Evolutionary conservation across 2,329 filamentous ascomycete genomes (phyloP).

Genomic region (Aspergillus quadrilineatus): DNA sequence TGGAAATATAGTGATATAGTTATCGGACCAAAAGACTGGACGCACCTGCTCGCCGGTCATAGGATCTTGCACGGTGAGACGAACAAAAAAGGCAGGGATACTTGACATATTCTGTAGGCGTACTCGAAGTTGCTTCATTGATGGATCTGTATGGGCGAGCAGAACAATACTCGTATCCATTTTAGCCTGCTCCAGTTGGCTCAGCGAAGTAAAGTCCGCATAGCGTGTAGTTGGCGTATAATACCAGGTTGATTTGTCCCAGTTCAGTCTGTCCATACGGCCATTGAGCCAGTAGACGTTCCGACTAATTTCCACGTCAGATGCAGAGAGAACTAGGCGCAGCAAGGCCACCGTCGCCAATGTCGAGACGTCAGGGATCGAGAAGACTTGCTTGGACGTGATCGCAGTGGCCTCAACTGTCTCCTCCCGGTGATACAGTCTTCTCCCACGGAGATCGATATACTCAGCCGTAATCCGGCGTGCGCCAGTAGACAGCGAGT

Average conservation of each 20-base stretch:
- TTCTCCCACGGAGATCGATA: conserved; percentile 50
- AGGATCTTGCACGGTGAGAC: conserved; percentile 51
- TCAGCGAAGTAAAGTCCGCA: conserved; percentile 50
- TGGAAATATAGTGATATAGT: conserved; percentile 63
- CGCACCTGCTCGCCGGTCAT: conserved; percentile 45
- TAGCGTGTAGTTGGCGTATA: conserved; percentile 57
- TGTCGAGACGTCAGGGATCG: conserved; percentile 32
- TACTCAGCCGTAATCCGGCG: conserved; percentile 52
- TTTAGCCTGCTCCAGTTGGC: conserved; percentile 38
- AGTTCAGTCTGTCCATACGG: conserved; percentile 52
- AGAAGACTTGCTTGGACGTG: conserved; percentile 40
- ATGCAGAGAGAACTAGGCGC: conserved; percentile 48
- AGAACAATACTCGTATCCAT: conserved; percentile 33
- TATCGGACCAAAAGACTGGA: conserved; percentile 60
- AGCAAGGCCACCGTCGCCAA: conserved; percentile 52
- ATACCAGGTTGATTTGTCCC: conserved; percentile 60
- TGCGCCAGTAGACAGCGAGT: conserved; percentile 42
- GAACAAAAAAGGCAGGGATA: conserved; percentile 59
- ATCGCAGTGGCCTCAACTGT: conserved; percentile 46
- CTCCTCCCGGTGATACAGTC: conserved; percentile 37
- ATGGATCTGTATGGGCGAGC: background rate
- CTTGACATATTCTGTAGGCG: conserved; percentile 53
- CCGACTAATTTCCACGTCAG: conserved; percentile 46
- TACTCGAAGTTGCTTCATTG: conserved; percentile 30
- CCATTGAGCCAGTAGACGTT: conserved; percentile 62